These are phyloP conservation scores for Phtheirospermum japonicum DNA, from an alignment of 257 asterid species.

Conservation along the genomic window DNA sequence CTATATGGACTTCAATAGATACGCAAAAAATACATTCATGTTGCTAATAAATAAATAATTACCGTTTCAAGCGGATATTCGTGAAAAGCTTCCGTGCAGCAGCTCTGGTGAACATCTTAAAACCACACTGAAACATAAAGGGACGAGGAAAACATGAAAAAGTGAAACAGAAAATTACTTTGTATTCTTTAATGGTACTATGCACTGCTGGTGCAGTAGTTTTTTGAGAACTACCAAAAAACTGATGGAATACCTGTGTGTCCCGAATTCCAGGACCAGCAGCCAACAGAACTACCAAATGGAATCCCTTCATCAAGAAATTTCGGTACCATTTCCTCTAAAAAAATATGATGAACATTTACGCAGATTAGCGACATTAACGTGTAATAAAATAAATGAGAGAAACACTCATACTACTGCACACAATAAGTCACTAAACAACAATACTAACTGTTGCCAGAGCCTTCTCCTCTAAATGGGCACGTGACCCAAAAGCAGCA, in stretches of 20 bases:
- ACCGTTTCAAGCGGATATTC: constrained; percentile 88
- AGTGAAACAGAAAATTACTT: not conserved
- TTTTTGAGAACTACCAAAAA: not conserved
- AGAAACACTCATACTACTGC: constrained; percentile 14
- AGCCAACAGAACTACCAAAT: constrained; percentile 89
- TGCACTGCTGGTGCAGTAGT: not conserved
- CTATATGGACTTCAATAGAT: constrained; percentile 9
- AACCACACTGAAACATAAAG: constrained; percentile 73
- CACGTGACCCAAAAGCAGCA: constrained; percentile 98
- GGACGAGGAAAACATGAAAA: constrained; percentile 25
- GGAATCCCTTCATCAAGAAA: constrained; percentile 97
- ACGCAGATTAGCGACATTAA: constrained; percentile 19
- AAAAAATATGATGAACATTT: constrained; percentile 28
- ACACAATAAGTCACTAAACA: constrained; percentile 26
- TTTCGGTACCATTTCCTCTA: constrained; percentile 98
- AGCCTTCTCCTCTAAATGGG: constrained; percentile 98
- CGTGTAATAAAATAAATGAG: not conserved
- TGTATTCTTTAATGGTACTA: not conserved
- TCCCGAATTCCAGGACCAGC: constrained; percentile 96
- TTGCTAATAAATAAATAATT: constrained; percentile 7
- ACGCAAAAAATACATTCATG: not conserved
- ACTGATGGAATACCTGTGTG: constrained; percentile 64
- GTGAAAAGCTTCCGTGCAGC: constrained; percentile 92
- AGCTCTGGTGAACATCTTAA: constrained; percentile 97
- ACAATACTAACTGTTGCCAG: constrained; percentile 80